Conservation (phyloP, 176 grass and related monocot genomes). For the Lolium rigidum region DNA sequence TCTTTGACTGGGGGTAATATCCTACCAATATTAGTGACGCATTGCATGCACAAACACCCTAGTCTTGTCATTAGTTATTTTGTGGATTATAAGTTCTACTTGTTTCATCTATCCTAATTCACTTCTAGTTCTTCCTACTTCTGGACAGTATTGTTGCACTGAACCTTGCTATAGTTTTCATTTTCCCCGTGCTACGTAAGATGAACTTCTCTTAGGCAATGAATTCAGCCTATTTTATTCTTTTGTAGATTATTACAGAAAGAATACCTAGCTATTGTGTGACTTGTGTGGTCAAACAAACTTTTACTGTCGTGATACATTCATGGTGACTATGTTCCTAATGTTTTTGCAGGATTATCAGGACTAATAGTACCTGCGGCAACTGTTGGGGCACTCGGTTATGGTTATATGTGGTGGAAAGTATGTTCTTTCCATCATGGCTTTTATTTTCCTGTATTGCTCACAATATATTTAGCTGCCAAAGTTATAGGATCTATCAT, state of each 20-base stretch:
- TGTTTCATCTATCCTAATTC: not conserved
- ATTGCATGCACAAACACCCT: not conserved
- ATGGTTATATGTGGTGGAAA: slow-evolving; percentile 99
- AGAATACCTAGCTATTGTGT: no score
- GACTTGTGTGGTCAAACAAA: no score
- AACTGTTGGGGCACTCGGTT: slow-evolving; percentile 86
- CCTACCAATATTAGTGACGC: not conserved
- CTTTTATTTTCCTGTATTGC: slow-evolving; percentile 37
- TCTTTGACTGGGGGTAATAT: not conserved
- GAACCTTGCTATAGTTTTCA: not conserved
- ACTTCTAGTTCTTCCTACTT: not conserved
- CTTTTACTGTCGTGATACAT: not conserved
- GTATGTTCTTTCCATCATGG: slow-evolving; percentile 48
- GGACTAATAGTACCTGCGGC: slow-evolving; percentile 89
- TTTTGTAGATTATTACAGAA: not conserved
- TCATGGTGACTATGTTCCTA: slow-evolving; percentile 36
- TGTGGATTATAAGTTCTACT: not conserved
- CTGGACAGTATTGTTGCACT: not conserved
- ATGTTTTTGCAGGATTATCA: slow-evolving; percentile 60
- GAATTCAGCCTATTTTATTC: not conserved
- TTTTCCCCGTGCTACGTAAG: not conserved
- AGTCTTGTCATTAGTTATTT: not conserved
- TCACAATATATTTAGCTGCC: slow-evolving; percentile 14
- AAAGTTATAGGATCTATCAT: slow-evolving; percentile 25
- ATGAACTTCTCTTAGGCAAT: not conserved